Evolutionary conservation across 257 asterid genomes (phyloP), one percentile per base, ranked within the genome.

Genomic region (Solanum neorickii): DNA sequence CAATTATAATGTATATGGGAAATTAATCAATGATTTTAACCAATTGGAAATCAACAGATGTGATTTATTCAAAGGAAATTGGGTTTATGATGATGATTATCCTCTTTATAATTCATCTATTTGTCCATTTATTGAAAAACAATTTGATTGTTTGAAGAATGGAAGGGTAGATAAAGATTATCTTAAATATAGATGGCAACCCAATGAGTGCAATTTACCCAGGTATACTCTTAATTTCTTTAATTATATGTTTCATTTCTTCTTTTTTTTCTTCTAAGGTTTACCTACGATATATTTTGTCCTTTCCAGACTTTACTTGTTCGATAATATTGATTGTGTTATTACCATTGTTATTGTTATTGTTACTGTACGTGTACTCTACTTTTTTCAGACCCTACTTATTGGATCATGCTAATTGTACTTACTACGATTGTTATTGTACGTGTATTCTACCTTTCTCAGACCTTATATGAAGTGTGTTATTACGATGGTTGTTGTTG

Each of bases 111-210:
- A 88, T 42, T 29, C 89, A 31, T 74, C 83, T 2, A 29, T 62
- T 16, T 89, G 93, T 60, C 88, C 89, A 23, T 91, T 91, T 66
- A 87, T 91, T 66, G 87, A 86, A 83, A 86, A 89, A 23, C 66
- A 56, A 29, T 89, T 89, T 72, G 90, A 89, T 77, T 91, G 93
- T 72, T 84, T 83, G 52, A 65, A 44, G 25, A 91, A 91, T 86
- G 93, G 90, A 56, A 82, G 93, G 37, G 20, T 84, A 21, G 91
- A 89, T 42, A 70, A 18, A 29, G 85, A 89, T 20, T 91, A 87
- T 39, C 89, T 86, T 18, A 89, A 91, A 33, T 88, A 87, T 52
- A 86, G 80, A 86, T 91, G 93, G 93, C 91, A 91, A 75, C 93
- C 91, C 23, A 44, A 1, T 0, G 31, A 27, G 12, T 89, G 91